Evolutionary conservation across 2,329 filamentous ascomycete species (phyloP).

Genomic region (Colletotrichum costaricense): DNA sequence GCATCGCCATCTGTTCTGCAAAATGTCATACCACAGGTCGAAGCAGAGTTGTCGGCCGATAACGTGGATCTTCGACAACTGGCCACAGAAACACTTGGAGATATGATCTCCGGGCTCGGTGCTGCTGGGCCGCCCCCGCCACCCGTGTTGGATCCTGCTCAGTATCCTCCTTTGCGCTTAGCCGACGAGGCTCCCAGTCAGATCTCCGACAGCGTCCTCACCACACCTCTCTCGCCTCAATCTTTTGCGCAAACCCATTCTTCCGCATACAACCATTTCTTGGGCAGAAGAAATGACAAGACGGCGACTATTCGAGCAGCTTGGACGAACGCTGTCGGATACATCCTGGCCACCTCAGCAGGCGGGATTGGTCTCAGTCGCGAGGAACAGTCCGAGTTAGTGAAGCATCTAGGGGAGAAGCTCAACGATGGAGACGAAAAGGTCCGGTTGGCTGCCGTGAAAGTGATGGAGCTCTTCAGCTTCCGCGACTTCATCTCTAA

Average conservation of each 20-base stretch:
- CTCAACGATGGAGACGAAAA: constrained; percentile 90
- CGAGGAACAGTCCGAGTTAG: constrained; percentile 81
- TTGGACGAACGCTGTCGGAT: constrained; percentile 86
- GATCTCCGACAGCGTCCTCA: constrained; percentile 71
- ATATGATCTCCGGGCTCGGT: constrained; percentile 94
- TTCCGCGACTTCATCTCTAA: constrained; percentile 86
- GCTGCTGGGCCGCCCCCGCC: constrained; percentile 85
- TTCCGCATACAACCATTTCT: constrained; percentile 83
- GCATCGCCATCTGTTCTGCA: constrained; percentile 88
- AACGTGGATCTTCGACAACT: constrained; percentile 87
- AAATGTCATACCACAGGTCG: constrained; percentile 93
- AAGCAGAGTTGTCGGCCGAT: constrained; percentile 91
- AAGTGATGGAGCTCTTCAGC: constrained; percentile 82
- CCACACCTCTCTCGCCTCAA: constrained; percentile 86
- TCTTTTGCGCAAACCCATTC: constrained; percentile 89
- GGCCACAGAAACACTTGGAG: constrained; percentile 93
- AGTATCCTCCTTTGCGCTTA: constrained; percentile 82
- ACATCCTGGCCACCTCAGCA: constrained; percentile 90
- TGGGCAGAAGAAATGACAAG: constrained; percentile 89
- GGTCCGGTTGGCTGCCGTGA: constrained; percentile 89
- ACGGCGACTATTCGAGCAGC: constrained; percentile 82
- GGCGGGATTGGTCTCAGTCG: constrained; percentile 89
- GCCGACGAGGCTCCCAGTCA: constrained; percentile 65
- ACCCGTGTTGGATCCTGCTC: constrained; percentile 79
- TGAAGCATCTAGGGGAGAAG: constrained; percentile 81